A percentile compares a stretch with the other conserved stretches of the same genome.
These are phyloP conservation scores for Thalassiosira hispida DNA, from an alignment of 352 stramenopile species.

Conservation along the genomic window DNA sequence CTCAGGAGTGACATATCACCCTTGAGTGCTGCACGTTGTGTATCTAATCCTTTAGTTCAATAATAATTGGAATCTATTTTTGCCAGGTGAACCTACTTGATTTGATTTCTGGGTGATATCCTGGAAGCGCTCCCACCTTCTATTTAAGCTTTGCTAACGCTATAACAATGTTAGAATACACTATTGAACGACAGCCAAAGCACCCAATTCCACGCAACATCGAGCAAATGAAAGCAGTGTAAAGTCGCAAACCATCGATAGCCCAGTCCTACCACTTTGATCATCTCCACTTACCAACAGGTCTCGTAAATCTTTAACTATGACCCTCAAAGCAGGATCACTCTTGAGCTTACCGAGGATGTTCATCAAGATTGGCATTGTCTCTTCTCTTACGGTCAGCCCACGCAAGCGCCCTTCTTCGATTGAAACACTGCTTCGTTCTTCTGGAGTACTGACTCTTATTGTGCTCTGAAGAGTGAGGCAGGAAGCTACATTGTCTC, in stretches of 20 bases:
- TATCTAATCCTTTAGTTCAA: no score
- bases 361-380: constrained; percentile 28
- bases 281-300: constrained; percentile 10
- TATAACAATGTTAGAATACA: background rate
- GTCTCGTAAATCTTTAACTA: constrained; percentile 38
- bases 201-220: constrained; percentile 72
- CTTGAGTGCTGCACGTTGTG: no score
- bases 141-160: background rate
- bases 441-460: constrained; percentile 44
- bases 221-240: constrained; percentile 70
- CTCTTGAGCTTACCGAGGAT: constrained; percentile 59
- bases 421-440: constrained; percentile 44
- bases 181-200: constrained; percentile 56
- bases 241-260: constrained; percentile 67
- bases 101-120: no score
- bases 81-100: no score
- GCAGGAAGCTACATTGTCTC: constrained; percentile 16
- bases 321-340: constrained; percentile 16
- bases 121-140: no score
- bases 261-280: constrained; percentile 6
- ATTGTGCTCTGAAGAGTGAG: constrained; percentile 35
- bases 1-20: no score
- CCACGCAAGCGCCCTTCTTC: constrained; percentile 39
- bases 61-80: no score
- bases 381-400: constrained; percentile 56